These are phyloP conservation scores for Pycnococcus provasolii DNA, from an alignment of 139 green algal genomes.

Conservation along the genomic window DNA sequence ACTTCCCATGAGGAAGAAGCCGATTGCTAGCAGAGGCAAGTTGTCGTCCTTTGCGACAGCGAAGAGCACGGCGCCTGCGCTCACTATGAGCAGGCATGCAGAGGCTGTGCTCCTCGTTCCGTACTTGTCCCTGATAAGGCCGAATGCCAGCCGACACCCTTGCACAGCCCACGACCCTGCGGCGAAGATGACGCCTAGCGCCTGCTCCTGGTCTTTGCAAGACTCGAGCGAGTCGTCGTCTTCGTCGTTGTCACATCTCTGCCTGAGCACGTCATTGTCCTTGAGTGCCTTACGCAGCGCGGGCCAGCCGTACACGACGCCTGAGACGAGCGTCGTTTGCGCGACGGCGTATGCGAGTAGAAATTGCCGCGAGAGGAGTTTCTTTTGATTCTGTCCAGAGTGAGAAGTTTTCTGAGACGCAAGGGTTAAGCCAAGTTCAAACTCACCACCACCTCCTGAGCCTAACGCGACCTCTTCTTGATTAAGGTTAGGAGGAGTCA, in stretches of 20 bases:
- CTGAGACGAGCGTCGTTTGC: constrained; percentile 1
- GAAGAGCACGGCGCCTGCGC: neutral
- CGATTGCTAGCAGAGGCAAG: neutral
- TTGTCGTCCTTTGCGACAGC: neutral
- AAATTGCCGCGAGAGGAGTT: too few relatives aligned
- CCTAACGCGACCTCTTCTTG: too few relatives aligned
- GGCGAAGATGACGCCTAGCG: neutral
- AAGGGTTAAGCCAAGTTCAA: too few relatives aligned
- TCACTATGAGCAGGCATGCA: too few relatives aligned
- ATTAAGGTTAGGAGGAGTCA: too few relatives aligned
- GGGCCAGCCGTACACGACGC: constrained; percentile 20
- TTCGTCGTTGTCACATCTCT: neutral
- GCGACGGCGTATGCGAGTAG: neutral
- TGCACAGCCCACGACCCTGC: neutral
- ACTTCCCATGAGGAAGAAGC: neutral
- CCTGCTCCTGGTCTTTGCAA: neutral
- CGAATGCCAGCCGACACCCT: neutral
- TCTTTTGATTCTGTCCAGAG: too few relatives aligned
- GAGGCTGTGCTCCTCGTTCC: neutral
- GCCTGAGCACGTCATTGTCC: neutral
- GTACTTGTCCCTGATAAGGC: neutral
- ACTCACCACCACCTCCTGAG: too few relatives aligned
- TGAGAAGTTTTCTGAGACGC: too few relatives aligned
- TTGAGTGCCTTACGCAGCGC: neutral
- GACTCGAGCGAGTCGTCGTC: neutral